Conservation (phyloP, 495 filamentous ascomycete species). For the Tuber brumale region DNA sequence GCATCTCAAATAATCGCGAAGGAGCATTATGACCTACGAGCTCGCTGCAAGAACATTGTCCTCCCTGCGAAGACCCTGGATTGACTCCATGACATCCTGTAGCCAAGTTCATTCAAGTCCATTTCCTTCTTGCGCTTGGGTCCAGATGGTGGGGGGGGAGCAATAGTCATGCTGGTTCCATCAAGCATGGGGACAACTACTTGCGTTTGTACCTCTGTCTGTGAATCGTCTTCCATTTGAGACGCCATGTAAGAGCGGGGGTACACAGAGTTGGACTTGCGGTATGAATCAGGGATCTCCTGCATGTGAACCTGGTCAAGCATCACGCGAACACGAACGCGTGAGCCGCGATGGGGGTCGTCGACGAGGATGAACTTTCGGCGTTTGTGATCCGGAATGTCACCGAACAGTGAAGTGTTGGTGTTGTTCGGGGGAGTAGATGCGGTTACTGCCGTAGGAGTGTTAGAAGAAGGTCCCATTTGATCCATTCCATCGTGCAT, state of each 20-base stretch:
- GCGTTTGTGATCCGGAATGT: slow-evolving; percentile 77
- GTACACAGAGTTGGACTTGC: slow-evolving; percentile 77
- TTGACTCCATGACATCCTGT: slow-evolving; percentile 92
- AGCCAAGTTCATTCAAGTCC: slow-evolving; percentile 82
- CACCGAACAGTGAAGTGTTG: slow-evolving; percentile 66
- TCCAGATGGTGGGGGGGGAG: slow-evolving; percentile 64
- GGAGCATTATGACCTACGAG: slow-evolving; percentile 57
- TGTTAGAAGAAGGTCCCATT: slow-evolving; percentile 45
- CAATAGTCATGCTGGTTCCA: slow-evolving; percentile 59
- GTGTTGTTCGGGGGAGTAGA: slow-evolving; percentile 44
- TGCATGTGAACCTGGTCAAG: slow-evolving; percentile 82
- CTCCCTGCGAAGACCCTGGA: slow-evolving; percentile 77
- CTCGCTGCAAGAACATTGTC: slow-evolving; percentile 84
- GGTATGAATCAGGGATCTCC: slow-evolving; percentile 91
- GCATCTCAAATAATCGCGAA: background rate
- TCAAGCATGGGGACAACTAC: slow-evolving; percentile 70
- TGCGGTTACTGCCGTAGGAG: slow-evolving; percentile 37
- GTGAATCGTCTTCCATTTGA: slow-evolving; percentile 55
- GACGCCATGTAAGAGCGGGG: slow-evolving; percentile 78
- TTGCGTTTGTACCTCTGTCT: slow-evolving; percentile 50
- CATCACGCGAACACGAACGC: slow-evolving; percentile 78
- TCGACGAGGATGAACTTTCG: slow-evolving; percentile 96
- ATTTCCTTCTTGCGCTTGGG: slow-evolving; percentile 68
- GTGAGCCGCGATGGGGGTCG: slow-evolving; percentile 67
- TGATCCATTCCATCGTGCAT: slow-evolving; percentile 61